Base-by-base conservation (phyloP, 2,329 filamentous ascomycete species). In the Penicillium paneum region DNA sequence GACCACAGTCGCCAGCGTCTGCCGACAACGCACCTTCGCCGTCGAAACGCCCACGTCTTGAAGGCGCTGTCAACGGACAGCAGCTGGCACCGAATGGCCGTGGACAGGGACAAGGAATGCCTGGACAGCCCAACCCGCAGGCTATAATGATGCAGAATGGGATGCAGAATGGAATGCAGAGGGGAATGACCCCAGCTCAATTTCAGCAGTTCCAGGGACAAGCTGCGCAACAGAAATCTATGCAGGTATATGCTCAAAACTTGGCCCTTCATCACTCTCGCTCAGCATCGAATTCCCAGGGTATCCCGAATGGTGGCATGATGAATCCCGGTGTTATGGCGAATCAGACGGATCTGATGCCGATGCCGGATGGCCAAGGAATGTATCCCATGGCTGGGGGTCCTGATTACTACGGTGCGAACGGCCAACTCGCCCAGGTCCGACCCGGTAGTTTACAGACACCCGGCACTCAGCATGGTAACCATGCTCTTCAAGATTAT, bases 1-100 rank as follows among this genome's bases (percentile, higher is more conserved):
- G 91, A 56, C 87, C 91, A 28, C 86, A 87, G 54, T 96, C 93
- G 32, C 93, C 93, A 8, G 85, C 86, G 47, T 87, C 88, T 35
- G 87, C 86, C 51, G 92, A 97, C 49, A 94, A 94, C 67, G 91
- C 90, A 26, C 91, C 91, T 5, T 97, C 93, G 31, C 93, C 93
- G 2, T 93, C 89, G 59, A 97, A 97, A 78, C 84, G 92, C 67
- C 90, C 87, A 54, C 89, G 92, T 54, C 83, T 96, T 57, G 90
- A 92, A 61, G 86, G 81, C 32, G 81, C 81, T 10, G 91, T 90
- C 74, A 90, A 90, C 70, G 85, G 86, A 59, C 86, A 86, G 68
- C 88, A 87, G 65, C 88, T 92, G 82, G 88, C 88, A 76, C 84
- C 85, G 52, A 90, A 90, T 73, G 88, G 88, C 65, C 83, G 81